Conservation (phyloP, 192 early-diverging fungal genomes). For the Gigaspora rosea region DNA sequence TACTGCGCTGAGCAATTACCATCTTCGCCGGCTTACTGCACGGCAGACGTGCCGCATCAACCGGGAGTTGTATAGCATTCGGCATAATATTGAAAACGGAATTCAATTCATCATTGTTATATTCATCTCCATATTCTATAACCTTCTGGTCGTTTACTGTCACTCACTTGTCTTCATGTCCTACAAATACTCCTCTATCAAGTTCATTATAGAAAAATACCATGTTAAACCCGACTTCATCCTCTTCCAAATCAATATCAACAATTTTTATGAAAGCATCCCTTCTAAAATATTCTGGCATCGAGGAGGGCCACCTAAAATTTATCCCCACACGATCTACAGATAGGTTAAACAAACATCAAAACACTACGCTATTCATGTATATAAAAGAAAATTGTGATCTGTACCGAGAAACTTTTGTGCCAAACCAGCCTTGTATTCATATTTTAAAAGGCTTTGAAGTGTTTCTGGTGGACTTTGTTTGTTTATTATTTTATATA, state of each 20-base stretch:
- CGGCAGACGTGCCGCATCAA: slow-evolving; percentile 9
- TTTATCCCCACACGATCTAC: not conserved
- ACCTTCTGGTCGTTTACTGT: slow-evolving; percentile 13
- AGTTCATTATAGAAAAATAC: slow-evolving; percentile 24
- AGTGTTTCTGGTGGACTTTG: too few relatives aligned
- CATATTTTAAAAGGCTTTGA: too few relatives aligned
- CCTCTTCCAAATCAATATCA: not conserved
- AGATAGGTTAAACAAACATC: not conserved
- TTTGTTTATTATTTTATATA: too few relatives aligned
- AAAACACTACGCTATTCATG: not conserved
- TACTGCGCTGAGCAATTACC: slow-evolving; percentile 4
- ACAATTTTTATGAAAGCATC: not conserved
- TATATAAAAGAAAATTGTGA: too few relatives aligned
- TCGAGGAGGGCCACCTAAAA: slow-evolving; percentile 11
- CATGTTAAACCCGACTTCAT: not conserved
- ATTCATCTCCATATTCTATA: slow-evolving; percentile 17
- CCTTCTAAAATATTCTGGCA: slow-evolving; percentile 18
- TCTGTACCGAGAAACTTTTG: too few relatives aligned
- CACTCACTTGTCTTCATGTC: slow-evolving; percentile 8
- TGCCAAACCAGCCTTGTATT: too few relatives aligned
- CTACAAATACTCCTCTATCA: not conserved
- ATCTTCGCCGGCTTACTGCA: slow-evolving; percentile 1
- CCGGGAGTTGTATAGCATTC: slow-evolving; percentile 15
- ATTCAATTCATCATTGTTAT: slow-evolving; percentile 16
- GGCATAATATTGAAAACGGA: slow-evolving; percentile 17